Percentiles rank a stretch among this genome's conserved stretches.
phyloP scores from a whole-genome alignment of 2,329 filamentous ascomycete species.

The Blastomyces silverae region DNA sequence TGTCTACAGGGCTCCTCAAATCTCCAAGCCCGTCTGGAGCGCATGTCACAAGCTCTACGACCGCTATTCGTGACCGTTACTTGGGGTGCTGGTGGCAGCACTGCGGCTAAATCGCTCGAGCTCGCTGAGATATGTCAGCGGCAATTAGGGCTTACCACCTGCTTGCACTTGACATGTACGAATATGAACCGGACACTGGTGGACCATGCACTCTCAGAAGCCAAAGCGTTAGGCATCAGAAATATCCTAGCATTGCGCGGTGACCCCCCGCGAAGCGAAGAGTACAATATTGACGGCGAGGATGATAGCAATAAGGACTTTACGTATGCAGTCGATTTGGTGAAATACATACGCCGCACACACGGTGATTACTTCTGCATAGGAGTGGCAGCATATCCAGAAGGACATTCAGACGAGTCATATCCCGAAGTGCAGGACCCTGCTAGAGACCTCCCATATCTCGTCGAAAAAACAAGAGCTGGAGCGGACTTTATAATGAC shows the following conservation, averaged over 20 bases:
- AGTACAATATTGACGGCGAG: conserved; percentile 65
- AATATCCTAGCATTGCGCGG: conserved; percentile 91
- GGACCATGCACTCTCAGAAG: conserved; percentile 83
- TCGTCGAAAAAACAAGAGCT: conserved; percentile 83
- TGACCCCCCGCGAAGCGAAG: conserved; percentile 80
- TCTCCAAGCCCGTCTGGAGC: conserved; percentile 82
- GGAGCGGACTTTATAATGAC: conserved; percentile 99
- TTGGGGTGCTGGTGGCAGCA: conserved; percentile 94
- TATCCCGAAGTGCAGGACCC: conserved; percentile 70
- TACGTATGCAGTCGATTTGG: conserved; percentile 79
- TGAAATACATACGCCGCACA: conserved; percentile 75
- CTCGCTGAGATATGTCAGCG: conserved; percentile 92
- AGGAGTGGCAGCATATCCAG: conserved; percentile 89
- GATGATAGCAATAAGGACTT: conserved; percentile 68
- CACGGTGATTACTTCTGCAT: conserved; percentile 96
- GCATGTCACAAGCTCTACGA: conserved; percentile 85
- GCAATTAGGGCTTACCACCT: conserved; percentile 86
- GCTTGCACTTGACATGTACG: conserved; percentile 92
- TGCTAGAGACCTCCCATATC: conserved; percentile 66
- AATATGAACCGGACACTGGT: conserved; percentile 88
- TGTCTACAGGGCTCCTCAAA: conserved; percentile 69
- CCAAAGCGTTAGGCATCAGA: conserved; percentile 80
- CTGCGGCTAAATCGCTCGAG: conserved; percentile 82
- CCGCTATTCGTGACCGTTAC: conserved; percentile 96
- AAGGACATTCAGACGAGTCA: conserved; percentile 87